Conservation (phyloP, 75 land plant genomes). For the Ceratopteris richardii region DNA sequence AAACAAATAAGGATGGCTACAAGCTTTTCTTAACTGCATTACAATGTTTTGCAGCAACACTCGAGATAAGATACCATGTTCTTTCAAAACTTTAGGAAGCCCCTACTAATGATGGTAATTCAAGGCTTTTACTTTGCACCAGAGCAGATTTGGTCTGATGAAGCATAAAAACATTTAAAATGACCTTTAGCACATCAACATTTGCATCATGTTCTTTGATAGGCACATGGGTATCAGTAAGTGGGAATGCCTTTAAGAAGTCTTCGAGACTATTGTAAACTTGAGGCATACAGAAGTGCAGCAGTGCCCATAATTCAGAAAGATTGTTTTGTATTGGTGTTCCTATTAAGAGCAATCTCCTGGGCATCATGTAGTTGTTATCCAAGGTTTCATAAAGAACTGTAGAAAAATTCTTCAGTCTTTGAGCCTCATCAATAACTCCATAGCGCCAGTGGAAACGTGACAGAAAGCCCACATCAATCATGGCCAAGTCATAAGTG, state of each 20-base stretch:
- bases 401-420: constrained; percentile 79
- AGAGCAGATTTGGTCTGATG: constrained; percentile 80
- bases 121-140: constrained; percentile 46
- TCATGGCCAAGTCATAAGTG: constrained; percentile 79
- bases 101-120: constrained; percentile 76
- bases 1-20: constrained; percentile 93
- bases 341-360: constrained; percentile 74
- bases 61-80: constrained; percentile 32
- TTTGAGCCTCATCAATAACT: constrained; percentile 90
- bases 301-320: constrained; percentile 81
- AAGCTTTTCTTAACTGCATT: constrained; percentile 77
- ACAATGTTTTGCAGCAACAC: constrained; percentile 82
- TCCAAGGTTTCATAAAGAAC: constrained; percentile 66
- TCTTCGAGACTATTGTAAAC: constrained; percentile 56
- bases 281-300: constrained; percentile 85
- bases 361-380: constrained; percentile 58
- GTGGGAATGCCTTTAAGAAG: constrained; percentile 47
- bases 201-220: too few relatives aligned
- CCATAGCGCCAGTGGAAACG: constrained; percentile 74
- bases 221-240: constrained; percentile 4
- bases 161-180: constrained; percentile 73
- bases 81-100: constrained; percentile 63
- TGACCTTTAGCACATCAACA: constrained; percentile 38
- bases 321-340: constrained; percentile 91
- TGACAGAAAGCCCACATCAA: constrained; percentile 70